Evolutionary conservation across 148 eudicot genomes (phyloP), one percentile per base, ranked within the genome.

Genomic region (Amaranthus cruentus): DNA sequence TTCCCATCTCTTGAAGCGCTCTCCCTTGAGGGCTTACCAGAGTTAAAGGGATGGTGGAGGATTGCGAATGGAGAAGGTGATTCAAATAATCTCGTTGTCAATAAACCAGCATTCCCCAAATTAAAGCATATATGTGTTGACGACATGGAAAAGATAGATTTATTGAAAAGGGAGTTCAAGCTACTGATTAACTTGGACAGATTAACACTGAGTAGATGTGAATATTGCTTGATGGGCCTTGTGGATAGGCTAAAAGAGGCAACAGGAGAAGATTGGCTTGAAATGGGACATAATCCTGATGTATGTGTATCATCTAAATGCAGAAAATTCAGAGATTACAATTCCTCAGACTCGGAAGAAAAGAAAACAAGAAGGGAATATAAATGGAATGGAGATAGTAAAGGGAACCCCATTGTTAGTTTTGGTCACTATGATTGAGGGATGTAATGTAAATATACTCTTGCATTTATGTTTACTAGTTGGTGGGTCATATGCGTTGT

Each of bases 231-330:
- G 4, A 63, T 0, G 67, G 49, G 46, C 3, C 67, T 63, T 12
- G 1, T 6, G 14, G 50, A 55, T 21, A 69, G 49, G 47, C 55
- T 6, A 9, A 46, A 6, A 3, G 7, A 42, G 60, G 48, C 72
- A 53, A 10, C 72, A 54, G 59, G 72, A 6, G 61, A 68, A 69
- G 72, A 69, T 49, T 44, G 18, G 72, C 49, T 3, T 42, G 57
- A 70, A 57, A 46, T 46, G n/a, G 8, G 2, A 13, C 67, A 63
- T 63, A 46, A 10, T 50, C 50, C 15, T 11, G 12, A 2, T 12
- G 3, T 63, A 61, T 28, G 38, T 28, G 38, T 28, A 28, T 28
- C 38, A 28, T 28, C 38, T 28, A 2, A 28, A 28, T 28, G 38
- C 38, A 28, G 38, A 28, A 28, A 28, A 28, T 28, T 28, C 38